Conservation (phyloP, 140 eudicot genomes). For the Senecio squalidus region DNA sequence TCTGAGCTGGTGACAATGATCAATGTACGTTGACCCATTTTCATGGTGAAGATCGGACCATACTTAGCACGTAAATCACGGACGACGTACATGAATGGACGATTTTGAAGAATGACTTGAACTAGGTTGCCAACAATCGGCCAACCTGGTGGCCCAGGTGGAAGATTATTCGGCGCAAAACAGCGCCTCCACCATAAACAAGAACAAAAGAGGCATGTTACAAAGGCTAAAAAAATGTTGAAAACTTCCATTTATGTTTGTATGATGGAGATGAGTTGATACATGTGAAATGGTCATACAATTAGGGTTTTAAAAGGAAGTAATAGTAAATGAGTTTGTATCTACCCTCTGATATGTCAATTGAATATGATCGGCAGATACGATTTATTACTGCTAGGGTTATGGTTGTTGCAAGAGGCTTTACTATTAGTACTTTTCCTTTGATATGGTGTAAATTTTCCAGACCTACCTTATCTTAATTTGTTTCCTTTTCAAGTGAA, state of each 20-base stretch:
- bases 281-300: not conserved
- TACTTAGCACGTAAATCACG: constrained; percentile 71
- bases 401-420: constrained; percentile 7
- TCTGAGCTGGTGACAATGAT: constrained; percentile 73
- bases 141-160: too few species aligned
- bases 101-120: constrained; percentile 76
- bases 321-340: constrained; percentile 29
- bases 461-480: not conserved
- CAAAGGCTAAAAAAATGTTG: constrained; percentile 32
- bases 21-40: constrained; percentile 92
- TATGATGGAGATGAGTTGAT: constrained; percentile 7
- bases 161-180: constrained; percentile 48
- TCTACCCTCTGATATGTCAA: constrained; percentile 31
- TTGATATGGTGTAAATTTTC: not conserved
- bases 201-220: constrained; percentile 41
- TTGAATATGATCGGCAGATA: constrained; percentile 24
- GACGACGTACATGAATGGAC: constrained; percentile 70
- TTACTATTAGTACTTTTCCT: not conserved
- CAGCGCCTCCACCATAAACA: constrained; percentile 53
- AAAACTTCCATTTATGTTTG: constrained; percentile 39
- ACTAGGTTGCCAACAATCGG: constrained; percentile 75
- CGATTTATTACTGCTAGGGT: constrained; percentile 18
- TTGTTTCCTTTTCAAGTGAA: too few species aligned
- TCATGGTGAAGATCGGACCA: constrained; percentile 94
- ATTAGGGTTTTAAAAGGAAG: constrained; percentile 21